These are phyloP conservation scores for Tylopilus rubrobrunneus DNA, from an alignment of 768 basidiomycete genomes.

Conservation along the genomic window DNA sequence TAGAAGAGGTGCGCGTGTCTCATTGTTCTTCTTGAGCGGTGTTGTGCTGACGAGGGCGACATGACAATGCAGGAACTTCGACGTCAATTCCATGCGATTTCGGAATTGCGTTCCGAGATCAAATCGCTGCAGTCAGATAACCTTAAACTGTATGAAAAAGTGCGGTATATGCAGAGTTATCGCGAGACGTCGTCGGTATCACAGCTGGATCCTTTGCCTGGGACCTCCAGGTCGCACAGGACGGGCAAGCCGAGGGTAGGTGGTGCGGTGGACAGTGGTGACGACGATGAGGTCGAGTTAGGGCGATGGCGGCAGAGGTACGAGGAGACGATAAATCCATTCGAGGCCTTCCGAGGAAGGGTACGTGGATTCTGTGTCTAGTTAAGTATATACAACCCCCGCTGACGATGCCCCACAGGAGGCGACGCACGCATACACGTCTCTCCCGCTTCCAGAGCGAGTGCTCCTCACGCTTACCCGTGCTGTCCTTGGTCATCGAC, in stretches of 20 bases:
- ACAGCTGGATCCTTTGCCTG: constrained; percentile 67
- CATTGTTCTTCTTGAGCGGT: not conserved
- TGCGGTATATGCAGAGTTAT: constrained; percentile 97
- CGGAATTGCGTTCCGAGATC: constrained; percentile 89
- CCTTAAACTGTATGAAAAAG: constrained; percentile 97
- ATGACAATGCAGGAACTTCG: constrained; percentile 68
- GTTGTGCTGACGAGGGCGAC: not conserved
- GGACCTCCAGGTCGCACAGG: constrained; percentile 18
- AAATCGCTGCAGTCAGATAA: constrained; percentile 93
- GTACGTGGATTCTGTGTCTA: constrained; percentile 47
- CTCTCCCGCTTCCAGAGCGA: constrained; percentile 87
- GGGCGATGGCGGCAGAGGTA: constrained; percentile 89
- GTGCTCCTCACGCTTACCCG: constrained; percentile 82
- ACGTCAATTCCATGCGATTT: constrained; percentile 92
- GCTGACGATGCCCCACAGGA: constrained; percentile 52
- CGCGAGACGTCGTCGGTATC: constrained; percentile 67
- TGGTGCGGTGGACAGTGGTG: constrained; percentile 25
- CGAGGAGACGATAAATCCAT: constrained; percentile 97
- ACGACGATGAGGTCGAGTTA: constrained; percentile 58
- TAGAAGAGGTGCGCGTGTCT: constrained; percentile 72
- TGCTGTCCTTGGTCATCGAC: constrained; percentile 81
- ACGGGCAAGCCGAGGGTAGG: constrained; percentile 1
- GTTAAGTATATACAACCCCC: not conserved
- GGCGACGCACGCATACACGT: constrained; percentile 88
- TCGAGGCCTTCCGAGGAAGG: constrained; percentile 93